Conservation (phyloP, 2,329 filamentous ascomycete species). For the Aureobasidium uvarum region DNA sequence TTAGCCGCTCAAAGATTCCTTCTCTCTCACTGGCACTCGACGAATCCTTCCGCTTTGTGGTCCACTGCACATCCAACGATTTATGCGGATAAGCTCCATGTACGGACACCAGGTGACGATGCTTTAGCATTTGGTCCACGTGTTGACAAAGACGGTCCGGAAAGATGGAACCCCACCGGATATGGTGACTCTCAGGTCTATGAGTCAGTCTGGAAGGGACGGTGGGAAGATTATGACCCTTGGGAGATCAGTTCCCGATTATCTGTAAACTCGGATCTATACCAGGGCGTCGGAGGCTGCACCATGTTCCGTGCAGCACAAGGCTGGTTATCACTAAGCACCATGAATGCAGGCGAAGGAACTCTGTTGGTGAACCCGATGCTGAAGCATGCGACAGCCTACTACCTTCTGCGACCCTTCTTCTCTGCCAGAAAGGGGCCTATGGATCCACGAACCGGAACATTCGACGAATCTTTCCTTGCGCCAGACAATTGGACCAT, state of each 20-base stretch:
- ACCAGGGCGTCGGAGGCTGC: slow-evolving; percentile 77
- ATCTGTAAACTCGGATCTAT: slow-evolving; percentile 67
- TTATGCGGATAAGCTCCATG: slow-evolving; percentile 51
- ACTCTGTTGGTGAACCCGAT: slow-evolving; percentile 80
- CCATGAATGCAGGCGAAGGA: slow-evolving; percentile 68
- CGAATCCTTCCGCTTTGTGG: slow-evolving; percentile 42
- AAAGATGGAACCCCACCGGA: slow-evolving; percentile 57
- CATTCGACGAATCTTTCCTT: slow-evolving; percentile 42
- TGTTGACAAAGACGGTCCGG: slow-evolving; percentile 50
- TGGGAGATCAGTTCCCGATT: slow-evolving; percentile 74
- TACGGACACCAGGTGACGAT: slow-evolving; percentile 55
- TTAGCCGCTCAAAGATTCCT: slow-evolving; percentile 49
- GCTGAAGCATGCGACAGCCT: slow-evolving; percentile 70
- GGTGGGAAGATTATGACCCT: slow-evolving; percentile 78
- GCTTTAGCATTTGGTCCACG: slow-evolving; percentile 56
- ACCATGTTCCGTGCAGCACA: slow-evolving; percentile 86
- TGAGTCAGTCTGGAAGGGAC: slow-evolving; percentile 66
- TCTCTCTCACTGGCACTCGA: slow-evolving; percentile 51
- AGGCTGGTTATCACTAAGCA: slow-evolving; percentile 69
- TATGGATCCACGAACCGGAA: slow-evolving; percentile 37
- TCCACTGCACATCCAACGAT: slow-evolving; percentile 47
- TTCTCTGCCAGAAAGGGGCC: slow-evolving; percentile 59
- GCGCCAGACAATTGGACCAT: slow-evolving; percentile 62
- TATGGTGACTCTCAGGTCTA: slow-evolving; percentile 66
- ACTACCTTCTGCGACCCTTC: slow-evolving; percentile 79